These are phyloP conservation scores for Huntiella omanensis DNA, from an alignment of 2,329 filamentous ascomycete genomes.

Conservation along the genomic window DNA sequence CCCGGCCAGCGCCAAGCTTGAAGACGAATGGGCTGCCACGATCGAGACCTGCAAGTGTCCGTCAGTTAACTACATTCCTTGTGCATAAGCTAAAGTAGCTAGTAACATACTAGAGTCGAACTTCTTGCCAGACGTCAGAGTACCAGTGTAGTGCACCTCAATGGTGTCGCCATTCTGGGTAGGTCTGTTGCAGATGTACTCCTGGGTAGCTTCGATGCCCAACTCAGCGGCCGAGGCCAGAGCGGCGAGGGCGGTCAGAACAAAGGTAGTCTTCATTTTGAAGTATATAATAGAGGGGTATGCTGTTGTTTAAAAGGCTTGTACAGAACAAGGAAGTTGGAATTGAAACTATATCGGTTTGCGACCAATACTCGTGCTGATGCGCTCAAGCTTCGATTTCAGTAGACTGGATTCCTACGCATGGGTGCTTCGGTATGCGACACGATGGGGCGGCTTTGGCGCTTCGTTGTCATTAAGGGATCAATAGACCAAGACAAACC, in stretches of 20 bases:
- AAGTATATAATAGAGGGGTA: slow-evolving; percentile 1
- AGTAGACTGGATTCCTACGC: background rate
- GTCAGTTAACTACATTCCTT: background rate
- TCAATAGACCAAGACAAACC: background rate
- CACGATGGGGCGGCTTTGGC: background rate
- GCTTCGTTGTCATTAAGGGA: background rate
- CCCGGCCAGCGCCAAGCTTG: slow-evolving; percentile 57
- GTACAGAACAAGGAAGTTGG: background rate
- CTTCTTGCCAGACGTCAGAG: slow-evolving; percentile 52
- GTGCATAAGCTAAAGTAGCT: background rate
- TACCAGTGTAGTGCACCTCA: slow-evolving; percentile 76
- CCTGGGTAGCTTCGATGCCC: slow-evolving; percentile 56
- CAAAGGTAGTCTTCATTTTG: slow-evolving; percentile 29
- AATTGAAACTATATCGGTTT: background rate
- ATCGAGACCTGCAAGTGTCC: slow-evolving; percentile 39
- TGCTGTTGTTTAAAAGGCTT: slow-evolving; percentile 1
- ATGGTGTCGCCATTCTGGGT: slow-evolving; percentile 59
- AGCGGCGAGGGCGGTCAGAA: slow-evolving; percentile 32
- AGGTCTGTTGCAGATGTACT: slow-evolving; percentile 64
- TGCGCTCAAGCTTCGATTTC: too few relatives aligned
- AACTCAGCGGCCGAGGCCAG: slow-evolving; percentile 41
- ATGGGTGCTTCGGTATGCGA: background rate
- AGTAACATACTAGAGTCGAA: slow-evolving; percentile 54
- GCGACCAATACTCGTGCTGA: too few relatives aligned
- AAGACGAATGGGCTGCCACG: slow-evolving; percentile 61